phyloP scores from a whole-genome alignment of 2,329 filamentous ascomycete genomes.

The Sporothrix dimorphospora region DNA sequence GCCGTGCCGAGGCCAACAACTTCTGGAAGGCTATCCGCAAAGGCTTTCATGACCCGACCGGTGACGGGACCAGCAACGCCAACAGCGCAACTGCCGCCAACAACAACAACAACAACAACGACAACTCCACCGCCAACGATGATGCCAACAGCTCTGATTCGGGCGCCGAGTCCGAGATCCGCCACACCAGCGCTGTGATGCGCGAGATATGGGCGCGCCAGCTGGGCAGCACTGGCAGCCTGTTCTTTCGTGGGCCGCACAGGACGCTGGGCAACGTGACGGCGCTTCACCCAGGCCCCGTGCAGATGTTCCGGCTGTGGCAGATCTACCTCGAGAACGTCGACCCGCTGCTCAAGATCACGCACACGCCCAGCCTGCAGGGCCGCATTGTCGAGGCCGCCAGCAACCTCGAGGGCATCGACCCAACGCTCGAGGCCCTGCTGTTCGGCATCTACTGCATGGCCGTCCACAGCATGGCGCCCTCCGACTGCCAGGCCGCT shows the following conservation, averaged over 20 bases:
- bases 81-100: neutral
- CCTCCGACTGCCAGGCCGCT: conserved; percentile 47
- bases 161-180: conserved; percentile 36
- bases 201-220: conserved; percentile 14
- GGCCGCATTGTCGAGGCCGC: conserved; percentile 54
- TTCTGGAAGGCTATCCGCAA: conserved; percentile 18
- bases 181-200: conserved; percentile 31
- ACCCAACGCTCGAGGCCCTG: conserved; percentile 53
- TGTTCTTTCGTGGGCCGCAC: conserved; percentile 57
- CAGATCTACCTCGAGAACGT: conserved; percentile 62
- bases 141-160: neutral
- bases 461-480: conserved; percentile 47
- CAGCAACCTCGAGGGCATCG: conserved; percentile 46
- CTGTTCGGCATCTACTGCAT: conserved; percentile 58
- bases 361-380: conserved; percentile 60
- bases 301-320: conserved; percentile 56
- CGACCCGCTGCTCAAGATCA: conserved; percentile 61
- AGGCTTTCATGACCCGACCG: neutral
- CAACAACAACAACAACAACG: neutral
- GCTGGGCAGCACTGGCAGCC: conserved; percentile 42
- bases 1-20: conserved; percentile 6
- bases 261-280: conserved; percentile 49
- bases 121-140: neutral
- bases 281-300: conserved; percentile 53
- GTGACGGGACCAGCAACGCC: neutral